Conservation (phyloP, 1,139 yeast genomes). For the Nematodospora anomalae region DNA sequence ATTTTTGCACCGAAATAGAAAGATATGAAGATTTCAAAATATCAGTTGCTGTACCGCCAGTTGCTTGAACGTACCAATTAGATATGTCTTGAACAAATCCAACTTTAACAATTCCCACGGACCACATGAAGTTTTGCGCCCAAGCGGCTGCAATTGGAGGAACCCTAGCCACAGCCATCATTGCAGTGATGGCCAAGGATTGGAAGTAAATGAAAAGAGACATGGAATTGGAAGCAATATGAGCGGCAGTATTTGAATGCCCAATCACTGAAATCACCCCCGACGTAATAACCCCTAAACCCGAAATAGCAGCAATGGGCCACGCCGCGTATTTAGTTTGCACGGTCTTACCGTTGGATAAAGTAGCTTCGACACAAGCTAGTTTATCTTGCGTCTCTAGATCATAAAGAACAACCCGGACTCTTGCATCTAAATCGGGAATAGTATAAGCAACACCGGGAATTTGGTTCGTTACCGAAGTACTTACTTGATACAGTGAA, state of each 20-base stretch:
- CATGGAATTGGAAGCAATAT: slow-evolving; percentile 92
- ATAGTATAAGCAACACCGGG: slow-evolving; percentile 86
- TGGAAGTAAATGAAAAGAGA: slow-evolving; percentile 93
- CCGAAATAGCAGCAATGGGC: slow-evolving; percentile 94
- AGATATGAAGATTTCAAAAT: slow-evolving; percentile 55
- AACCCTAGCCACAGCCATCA: slow-evolving; percentile 91
- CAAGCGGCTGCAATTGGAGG: slow-evolving; percentile 99
- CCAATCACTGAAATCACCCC: slow-evolving; percentile 87
- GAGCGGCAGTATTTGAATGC: slow-evolving; percentile 91
- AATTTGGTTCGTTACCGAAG: slow-evolving; percentile 48
- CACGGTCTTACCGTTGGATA: slow-evolving; percentile 89
- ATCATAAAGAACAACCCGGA: slow-evolving; percentile 59
- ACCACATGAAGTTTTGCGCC: slow-evolving; percentile 97
- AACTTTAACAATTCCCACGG: slow-evolving; percentile 82
- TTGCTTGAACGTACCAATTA: slow-evolving; percentile 94
- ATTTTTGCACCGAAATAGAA: slow-evolving; percentile 74
- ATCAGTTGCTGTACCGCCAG: slow-evolving; percentile 86
- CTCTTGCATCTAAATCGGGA: slow-evolving; percentile 94
- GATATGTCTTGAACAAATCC: slow-evolving; percentile 84
- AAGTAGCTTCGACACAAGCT: slow-evolving; percentile 91
- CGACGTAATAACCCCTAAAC: slow-evolving; percentile 82
- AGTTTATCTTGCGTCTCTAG: slow-evolving; percentile 43
- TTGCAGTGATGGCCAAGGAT: slow-evolving; percentile 84
- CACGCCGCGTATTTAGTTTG: slow-evolving; percentile 93
- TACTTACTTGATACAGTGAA: slow-evolving; percentile 48